Evolutionary conservation across 495 filamentous ascomycete species (phyloP), one percentile per base, ranked within the genome.

Genomic region (Bacidia gigantensis): DNA sequence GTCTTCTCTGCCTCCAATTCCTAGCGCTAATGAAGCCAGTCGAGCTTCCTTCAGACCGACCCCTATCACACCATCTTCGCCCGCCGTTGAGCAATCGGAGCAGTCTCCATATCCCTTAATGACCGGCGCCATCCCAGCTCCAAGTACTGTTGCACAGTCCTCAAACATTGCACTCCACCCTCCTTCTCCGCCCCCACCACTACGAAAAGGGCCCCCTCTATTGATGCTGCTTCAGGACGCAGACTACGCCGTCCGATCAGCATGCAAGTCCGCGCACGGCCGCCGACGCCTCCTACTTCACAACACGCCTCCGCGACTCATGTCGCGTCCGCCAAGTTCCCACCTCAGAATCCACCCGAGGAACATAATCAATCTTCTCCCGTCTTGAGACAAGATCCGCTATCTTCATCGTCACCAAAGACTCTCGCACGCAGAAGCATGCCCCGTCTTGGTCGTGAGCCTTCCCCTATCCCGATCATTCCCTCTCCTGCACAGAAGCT

Each of bases 211-310:
- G 40, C 18, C 2, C 26, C 23, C 11, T 1, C 26, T 11, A 39
- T 42, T 24, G 12, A 23, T n/a, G 24, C 29, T n/a, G 38, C 26
- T 20, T 18, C 23, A 35, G 29, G 7, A 22, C 52, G 48, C 44
- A 55, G 41, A 26, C 14, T 56, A 14, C 52, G 52, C 45, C 39
- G 52, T 21, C 58, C 56, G 39, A 43, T 45, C 18, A 58, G 55
- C 38, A 56, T 60, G 58, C 56, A 58, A 53, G 52, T 56, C 10
- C 52, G 50, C 53, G 44, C 26, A 11, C 46, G 24, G 14, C 45
- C 7, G 22, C 46, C 20, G 24, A 57, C 17, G 22, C 45, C n/a
- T 25, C 39, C 29, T 26, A 38, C 14, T 26, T 50, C 20, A 10
- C 47, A 50, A 10, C 1, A 50, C 26, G 32, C 50, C 0, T 26